Evolutionary conservation across 345 rosid genomes (phyloP).

Genomic region (Sisymbrium altissimum): DNA sequence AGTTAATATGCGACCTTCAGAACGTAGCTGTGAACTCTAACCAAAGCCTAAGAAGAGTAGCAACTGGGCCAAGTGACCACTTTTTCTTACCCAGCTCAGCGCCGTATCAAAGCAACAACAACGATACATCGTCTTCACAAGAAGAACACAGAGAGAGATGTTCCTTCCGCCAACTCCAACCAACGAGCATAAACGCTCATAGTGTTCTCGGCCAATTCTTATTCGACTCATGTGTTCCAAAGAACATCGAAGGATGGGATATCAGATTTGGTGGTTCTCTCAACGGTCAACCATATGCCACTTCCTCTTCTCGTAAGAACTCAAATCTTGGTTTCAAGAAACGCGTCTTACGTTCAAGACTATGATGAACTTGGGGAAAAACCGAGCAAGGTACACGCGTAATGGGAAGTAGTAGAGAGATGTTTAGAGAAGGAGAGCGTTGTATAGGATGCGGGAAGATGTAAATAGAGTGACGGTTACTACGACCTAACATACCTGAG

Average conservation of each 20-base stretch:
- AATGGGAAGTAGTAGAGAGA: conserved; percentile 17
- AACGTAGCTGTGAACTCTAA: conserved; percentile 88
- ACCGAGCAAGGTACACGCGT: neutral
- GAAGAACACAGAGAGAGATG: conserved; percentile 56
- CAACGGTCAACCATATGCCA: conserved; percentile 66
- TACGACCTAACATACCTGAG: conserved; percentile 24
- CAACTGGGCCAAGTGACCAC: conserved; percentile 72
- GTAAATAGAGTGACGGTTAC: conserved; percentile 27
- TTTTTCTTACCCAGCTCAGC: conserved; percentile 80
- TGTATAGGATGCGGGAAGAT: conserved; percentile 27
- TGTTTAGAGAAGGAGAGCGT: conserved; percentile 19
- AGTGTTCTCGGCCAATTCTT: conserved; percentile 82
- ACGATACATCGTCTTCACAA: conserved; percentile 41
- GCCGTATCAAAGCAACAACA: conserved; percentile 35
- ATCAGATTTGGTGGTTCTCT: conserved; percentile 65
- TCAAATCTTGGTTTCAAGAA: conserved; percentile 50
- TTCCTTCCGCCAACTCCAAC: conserved; percentile 36
- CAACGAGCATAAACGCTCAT: conserved; percentile 70
- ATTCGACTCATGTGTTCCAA: conserved; percentile 86
- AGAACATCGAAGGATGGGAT: conserved; percentile 97
- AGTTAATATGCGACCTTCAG: conserved; percentile 77
- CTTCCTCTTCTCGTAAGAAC: conserved; percentile 45
- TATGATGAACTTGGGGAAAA: conserved; percentile 30
- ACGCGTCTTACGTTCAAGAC: conserved; percentile 58
- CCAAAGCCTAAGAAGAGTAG: conserved; percentile 82